A percentile compares a stretch with the other conserved stretches of the same genome.
phyloP scores from a whole-genome alignment of 192 early-diverging fungal species.

The Haplosporangium gracile region DNA sequence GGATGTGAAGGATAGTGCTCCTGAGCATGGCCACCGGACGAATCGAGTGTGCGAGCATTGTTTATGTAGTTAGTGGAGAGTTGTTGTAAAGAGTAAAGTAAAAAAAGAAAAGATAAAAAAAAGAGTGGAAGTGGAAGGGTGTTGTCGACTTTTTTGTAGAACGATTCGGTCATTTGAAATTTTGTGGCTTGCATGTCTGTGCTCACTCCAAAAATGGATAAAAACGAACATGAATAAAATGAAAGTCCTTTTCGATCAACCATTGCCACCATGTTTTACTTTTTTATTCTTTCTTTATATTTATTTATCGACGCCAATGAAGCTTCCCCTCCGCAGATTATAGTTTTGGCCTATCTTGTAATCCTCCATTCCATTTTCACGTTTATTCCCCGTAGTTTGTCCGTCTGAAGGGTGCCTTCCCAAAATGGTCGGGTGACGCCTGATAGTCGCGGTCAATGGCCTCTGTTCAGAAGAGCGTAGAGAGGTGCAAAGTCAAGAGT shows the following conservation, averaged over 20 bases:
- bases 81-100: neutral
- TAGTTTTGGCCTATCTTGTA: neutral
- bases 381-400: neutral
- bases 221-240: neutral
- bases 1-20: neutral
- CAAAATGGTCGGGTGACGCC: neutral
- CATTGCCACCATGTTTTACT: neutral
- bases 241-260: neutral
- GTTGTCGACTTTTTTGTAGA: neutral
- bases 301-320: neutral
- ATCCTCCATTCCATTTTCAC: neutral
- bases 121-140: neutral
- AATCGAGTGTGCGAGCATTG: constrained; percentile 2
- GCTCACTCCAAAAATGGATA: neutral
- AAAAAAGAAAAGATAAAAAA: neutral
- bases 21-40: constrained; percentile 7
- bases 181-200: neutral
- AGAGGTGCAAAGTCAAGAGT: neutral
- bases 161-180: neutral
- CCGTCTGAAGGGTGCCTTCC: neutral
- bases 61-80: neutral
- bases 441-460: neutral
- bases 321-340: neutral
- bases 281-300: neutral
- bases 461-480: neutral